Evolutionary conservation across 495 filamentous ascomycete genomes (phyloP).

Genomic region (Apiosordaria backusii): DNA sequence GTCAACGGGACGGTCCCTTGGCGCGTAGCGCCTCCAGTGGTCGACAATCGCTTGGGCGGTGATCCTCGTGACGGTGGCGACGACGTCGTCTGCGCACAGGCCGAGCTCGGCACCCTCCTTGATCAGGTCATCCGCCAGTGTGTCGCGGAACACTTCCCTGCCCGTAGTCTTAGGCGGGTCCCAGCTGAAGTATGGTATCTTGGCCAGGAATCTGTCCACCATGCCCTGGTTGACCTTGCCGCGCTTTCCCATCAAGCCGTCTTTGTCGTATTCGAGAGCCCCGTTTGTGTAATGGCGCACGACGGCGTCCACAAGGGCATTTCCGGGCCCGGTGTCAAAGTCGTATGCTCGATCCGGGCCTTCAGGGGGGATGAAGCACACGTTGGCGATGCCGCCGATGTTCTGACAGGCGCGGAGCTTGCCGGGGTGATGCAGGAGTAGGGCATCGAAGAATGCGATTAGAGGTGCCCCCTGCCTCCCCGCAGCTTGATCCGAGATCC

Average conservation of each 20-base stretch:
- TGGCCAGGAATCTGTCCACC: constrained; percentile 49
- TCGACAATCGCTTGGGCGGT: constrained; percentile 56
- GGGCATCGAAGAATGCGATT: too few species aligned
- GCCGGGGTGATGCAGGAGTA: too few species aligned
- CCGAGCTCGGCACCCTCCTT: constrained; percentile 42
- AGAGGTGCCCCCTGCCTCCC: too few species aligned
- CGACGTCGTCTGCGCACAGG: constrained; percentile 46
- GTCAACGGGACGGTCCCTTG: constrained; percentile 41
- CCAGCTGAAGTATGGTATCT: constrained; percentile 46
- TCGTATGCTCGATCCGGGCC: constrained; percentile 48
- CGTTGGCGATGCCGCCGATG: too few species aligned
- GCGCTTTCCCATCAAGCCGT: constrained; percentile 51
- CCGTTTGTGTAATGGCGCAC: constrained; percentile 47
- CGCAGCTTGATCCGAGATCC: too few species aligned
- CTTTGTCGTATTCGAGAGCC: constrained; percentile 44
- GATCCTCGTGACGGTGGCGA: constrained; percentile 55
- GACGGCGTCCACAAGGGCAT: constrained; percentile 45
- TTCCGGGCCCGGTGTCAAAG: constrained; percentile 52
- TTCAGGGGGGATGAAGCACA: too few species aligned
- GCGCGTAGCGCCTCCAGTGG: constrained; percentile 52
- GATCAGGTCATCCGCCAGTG: constrained; percentile 47
- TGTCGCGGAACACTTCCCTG: constrained; percentile 56
- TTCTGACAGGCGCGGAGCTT: too few species aligned
- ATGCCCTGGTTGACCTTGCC: constrained; percentile 51
- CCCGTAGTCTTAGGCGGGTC: constrained; percentile 57